Conservation (phyloP, 164 flowering plant species). For the Akebia trifoliata region DNA sequence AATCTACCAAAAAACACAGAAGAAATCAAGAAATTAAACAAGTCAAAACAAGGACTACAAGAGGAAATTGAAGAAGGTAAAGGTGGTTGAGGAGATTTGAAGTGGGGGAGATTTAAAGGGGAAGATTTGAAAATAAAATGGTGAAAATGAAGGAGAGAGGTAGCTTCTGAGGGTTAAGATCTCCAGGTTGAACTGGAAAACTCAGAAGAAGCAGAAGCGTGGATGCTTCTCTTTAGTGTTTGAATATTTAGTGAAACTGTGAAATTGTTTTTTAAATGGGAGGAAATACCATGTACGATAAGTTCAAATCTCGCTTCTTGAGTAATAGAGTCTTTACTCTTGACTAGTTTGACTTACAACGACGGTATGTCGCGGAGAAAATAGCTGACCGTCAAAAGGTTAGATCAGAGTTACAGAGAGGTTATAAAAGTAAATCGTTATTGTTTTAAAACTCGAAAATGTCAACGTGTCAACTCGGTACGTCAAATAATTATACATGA, state of each 20-base stretch:
- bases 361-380: no score
- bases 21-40: not conserved
- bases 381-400: no score
- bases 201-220: not conserved
- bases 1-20: no score
- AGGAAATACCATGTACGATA: constrained; percentile 9
- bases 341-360: no score
- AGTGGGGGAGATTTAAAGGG: constrained; percentile 9
- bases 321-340: no score
- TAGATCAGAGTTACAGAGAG: no score
- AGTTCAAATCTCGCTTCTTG: not conserved
- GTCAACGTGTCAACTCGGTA: no score
- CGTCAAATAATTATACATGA: no score
- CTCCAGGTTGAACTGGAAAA: constrained; percentile 20
- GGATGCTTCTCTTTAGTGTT: constrained; percentile 17
- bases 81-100: not conserved
- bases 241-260: not conserved
- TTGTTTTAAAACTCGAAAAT: no score
- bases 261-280: not conserved
- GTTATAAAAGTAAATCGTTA: no score
- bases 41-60: not conserved
- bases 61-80: not conserved
- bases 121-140: constrained; percentile 5
- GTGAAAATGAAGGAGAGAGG: constrained; percentile 18
- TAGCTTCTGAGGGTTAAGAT: constrained; percentile 24